Conservation (phyloP, 2,329 filamentous ascomycete species). For the Pestalotiopsis sp. region DNA sequence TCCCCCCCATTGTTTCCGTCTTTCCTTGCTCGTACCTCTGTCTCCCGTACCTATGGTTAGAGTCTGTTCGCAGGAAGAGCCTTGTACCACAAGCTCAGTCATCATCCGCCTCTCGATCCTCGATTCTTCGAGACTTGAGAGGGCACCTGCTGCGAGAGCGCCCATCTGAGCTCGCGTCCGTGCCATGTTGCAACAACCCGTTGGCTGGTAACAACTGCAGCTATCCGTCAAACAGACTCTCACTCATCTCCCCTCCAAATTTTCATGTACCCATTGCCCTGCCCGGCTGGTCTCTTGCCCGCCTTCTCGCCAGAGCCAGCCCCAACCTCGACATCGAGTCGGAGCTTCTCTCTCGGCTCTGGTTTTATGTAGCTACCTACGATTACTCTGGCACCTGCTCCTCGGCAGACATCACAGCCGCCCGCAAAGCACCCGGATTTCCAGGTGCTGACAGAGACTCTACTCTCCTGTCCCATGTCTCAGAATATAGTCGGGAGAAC, state of each 20-base stretch:
- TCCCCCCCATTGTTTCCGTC: background rate
- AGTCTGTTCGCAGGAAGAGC: background rate
- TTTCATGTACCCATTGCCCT: background rate
- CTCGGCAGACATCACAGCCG: background rate
- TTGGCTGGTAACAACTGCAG: conserved; percentile 8
- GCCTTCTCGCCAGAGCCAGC: background rate
- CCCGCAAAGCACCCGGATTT: conserved; percentile 19
- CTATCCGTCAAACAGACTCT: conserved; percentile 3
- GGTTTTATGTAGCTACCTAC: background rate
- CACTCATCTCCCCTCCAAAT: background rate
- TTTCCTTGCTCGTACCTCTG: background rate
- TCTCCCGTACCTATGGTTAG: background rate
- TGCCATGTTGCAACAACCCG: conserved; percentile 8
- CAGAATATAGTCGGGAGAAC: conserved; percentile 20
- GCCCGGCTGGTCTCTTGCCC: background rate
- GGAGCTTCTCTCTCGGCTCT: background rate
- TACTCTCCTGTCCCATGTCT: conserved; percentile 20
- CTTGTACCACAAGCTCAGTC: background rate
- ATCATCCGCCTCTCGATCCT: conserved; percentile 2
- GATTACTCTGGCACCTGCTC: background rate
- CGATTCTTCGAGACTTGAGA: conserved; percentile 7
- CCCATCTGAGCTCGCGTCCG: background rate
- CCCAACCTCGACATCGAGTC: background rate
- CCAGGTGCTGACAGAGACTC: conserved; percentile 19
- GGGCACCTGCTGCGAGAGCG: background rate